phyloP scores from a whole-genome alignment of 345 rosid genomes.

The Acer campestre region DNA sequence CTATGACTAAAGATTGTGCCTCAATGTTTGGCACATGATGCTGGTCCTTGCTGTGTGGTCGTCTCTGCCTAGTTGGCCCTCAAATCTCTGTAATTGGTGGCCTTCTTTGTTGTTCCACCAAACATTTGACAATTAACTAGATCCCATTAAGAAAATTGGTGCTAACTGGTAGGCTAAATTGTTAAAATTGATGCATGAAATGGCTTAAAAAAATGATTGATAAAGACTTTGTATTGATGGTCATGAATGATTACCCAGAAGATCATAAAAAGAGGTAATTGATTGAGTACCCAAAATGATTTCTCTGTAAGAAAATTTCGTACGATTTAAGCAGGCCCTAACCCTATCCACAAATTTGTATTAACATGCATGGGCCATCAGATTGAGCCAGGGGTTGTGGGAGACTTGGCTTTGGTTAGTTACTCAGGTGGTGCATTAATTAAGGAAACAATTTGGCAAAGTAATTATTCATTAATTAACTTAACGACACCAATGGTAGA shows the following conservation, averaged over 20 bases:
- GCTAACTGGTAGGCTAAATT: neutral
- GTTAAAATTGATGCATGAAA: neutral
- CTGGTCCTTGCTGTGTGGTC: constrained; percentile 26
- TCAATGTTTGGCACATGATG: constrained; percentile 26
- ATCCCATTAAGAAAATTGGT: neutral
- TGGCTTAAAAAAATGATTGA: neutral
- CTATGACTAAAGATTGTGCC: constrained; percentile 21
- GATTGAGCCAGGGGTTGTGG: neutral
- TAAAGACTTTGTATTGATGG: neutral
- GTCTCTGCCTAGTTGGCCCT: constrained; percentile 8
- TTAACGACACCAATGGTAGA: no score
- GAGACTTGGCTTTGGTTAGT: neutral
- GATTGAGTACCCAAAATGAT: neutral
- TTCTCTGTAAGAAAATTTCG: neutral
- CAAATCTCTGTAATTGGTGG: constrained; percentile 12
- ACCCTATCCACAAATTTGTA: neutral
- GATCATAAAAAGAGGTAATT: neutral
- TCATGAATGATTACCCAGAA: neutral
- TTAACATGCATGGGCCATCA: neutral
- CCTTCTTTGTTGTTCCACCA: constrained; percentile 22
- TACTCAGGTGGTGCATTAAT: neutral
- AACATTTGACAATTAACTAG: neutral
- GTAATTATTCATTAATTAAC: neutral
- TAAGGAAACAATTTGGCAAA: neutral
- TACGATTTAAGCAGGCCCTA: neutral